Evolutionary conservation across 1,284 basidiomycete species (phyloP), one percentile per base, ranked within the genome.

Genomic region (Apiotrichum gracile): DNA sequence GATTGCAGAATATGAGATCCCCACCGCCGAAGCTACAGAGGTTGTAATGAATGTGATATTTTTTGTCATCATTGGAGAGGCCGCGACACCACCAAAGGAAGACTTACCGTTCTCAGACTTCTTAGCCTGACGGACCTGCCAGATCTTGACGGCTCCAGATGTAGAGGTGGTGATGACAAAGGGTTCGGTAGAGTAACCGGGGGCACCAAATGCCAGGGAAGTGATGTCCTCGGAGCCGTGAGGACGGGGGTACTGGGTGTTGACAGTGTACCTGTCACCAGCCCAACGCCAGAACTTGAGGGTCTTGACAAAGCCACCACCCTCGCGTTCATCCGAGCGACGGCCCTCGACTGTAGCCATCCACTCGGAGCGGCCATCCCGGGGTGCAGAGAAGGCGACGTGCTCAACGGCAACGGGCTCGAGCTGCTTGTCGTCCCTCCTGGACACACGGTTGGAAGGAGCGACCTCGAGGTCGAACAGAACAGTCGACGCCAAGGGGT

Each of bases 271-370:
- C 37, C 72, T 73, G 31, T 53, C 40, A 43, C 89, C 12, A 78
- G 74, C 53, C 79, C 80, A 62, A 69, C 54, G 52, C 94, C 94
- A 98, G 40, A 97, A 76, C 76, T 97, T 97, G 62, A 98, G 80
- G 65, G 87, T 86, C 22, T 86, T 79, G 65, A 92, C 88, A 2
- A 79, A 73, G 49, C 79, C 80, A 49, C 74, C 55, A 26, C 70
- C 70, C 54, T 70, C 68, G 22, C 78, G 77, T 19, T 82, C 82
- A 42, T 86, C 83, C 16, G 81, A 83, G 55, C 83, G 81, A 54
- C 92, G 82, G 31, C 77, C 77, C 72, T 98, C 94, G 35, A 92
- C 75, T 0, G 94, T 96, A 1, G 91, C 91, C 85, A 99, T 85
- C 93, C 94, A 97, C 47, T 84, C 80, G n/a, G 85, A 66, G 44